phyloP scores from a whole-genome alignment of 1,284 basidiomycete species.

The Taiwanofungus camphoratus region DNA sequence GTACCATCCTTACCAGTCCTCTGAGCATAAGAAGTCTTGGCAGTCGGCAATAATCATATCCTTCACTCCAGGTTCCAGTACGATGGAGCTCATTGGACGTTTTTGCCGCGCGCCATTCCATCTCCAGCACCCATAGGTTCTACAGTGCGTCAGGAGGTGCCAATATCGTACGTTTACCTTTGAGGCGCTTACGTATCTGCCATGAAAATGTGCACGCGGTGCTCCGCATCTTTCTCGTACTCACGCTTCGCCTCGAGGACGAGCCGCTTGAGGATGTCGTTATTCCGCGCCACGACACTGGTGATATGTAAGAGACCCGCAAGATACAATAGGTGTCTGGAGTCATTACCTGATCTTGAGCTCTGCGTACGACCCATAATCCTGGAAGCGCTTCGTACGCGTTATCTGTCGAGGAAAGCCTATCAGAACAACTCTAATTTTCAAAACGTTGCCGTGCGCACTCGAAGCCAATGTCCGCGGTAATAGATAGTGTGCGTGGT shows the following conservation, averaged over 20 bases:
- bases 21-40: conserved; percentile 76
- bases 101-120: conserved; percentile 85
- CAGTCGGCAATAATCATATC: conserved; percentile 83
- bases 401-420: conserved; percentile 52
- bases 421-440: conserved; percentile 14
- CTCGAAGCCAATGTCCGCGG: conserved; percentile 79
- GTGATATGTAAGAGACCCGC: conserved; percentile 6
- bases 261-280: conserved; percentile 77
- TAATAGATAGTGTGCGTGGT: conserved; percentile 84
- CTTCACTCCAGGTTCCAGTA: conserved; percentile 78
- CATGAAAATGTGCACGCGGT: conserved; percentile 81
- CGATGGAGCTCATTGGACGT: conserved; percentile 81
- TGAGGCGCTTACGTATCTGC: conserved; percentile 67
- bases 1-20: conserved; percentile 62
- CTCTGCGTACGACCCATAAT: conserved; percentile 60
- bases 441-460: conserved; percentile 32
- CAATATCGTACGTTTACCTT: conserved; percentile 7
- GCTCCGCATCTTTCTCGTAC: conserved; percentile 83
- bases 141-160: conserved; percentile 21
- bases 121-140: conserved; percentile 70
- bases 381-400: conserved; percentile 67
- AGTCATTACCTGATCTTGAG: conserved; percentile 68
- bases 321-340: conserved; percentile 17
- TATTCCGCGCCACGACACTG: conserved; percentile 79
- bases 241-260: conserved; percentile 80